Base-by-base conservation (phyloP, 805 yeast species). In the Candida mattraensis region DNA sequence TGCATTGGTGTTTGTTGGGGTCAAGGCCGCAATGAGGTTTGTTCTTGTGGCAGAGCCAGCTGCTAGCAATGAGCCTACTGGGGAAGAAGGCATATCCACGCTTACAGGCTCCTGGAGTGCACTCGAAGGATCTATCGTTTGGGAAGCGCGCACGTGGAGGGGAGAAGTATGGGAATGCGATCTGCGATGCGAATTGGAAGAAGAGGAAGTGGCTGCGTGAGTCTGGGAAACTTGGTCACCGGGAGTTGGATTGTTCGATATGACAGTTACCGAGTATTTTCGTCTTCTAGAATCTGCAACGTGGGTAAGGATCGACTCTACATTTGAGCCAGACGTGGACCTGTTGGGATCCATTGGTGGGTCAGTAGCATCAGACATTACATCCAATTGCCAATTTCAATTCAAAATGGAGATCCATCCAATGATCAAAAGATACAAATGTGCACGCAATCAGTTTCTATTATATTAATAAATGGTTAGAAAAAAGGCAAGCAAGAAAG, bases 81-180 rank as follows among this genome's bases (percentile, higher is more conserved):
- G 35, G 10, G 39, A 36, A 11, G 22, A 11, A 9, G 26, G 5
- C 3, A 16, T 8, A 12, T 36, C 39, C 7, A 4, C 12, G 5
- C 24, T 11, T 10, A 32, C 12, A 3, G 29, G 11, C 3, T 24
- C 30, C 5, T 12, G 20, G 2, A 13, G 5, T 13, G 25, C 13
- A n/a, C n/a, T 32, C 8, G n/a, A 15, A 2, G 23, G n/a, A 3
- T 27, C 28, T 6, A 21, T 10, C 12, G 17, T 5, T 3, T 24
- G 21, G n/a, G 35, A 14, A 5, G 19, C 15, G 11, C 40, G 31
- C 13, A 26, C 22, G 9, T 25, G 34, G 12, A 28, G 9, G 7
- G 47, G 50, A n/a, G 39, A 25, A 13, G 18, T 33, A 16, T 28
- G 28, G 7, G 51, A 44, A 9, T 40, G 47, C n/a, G 46, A 39